Base-by-base conservation (phyloP, 1,284 basidiomycete genomes). In the Gastroboletus turbinatus region DNA sequence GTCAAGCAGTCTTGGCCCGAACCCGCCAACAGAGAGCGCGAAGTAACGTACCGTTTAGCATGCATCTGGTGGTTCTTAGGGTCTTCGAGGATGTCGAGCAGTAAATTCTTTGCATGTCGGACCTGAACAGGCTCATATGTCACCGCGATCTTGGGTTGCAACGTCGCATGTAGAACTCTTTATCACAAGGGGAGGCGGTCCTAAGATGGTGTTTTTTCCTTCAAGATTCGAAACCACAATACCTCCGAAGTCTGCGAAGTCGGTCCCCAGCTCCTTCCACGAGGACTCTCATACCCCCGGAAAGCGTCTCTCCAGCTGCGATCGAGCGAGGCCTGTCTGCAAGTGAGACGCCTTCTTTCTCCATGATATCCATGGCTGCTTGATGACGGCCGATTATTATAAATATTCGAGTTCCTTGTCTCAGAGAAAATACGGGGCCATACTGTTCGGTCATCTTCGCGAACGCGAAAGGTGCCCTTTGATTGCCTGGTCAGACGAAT, bases 31-130 rank as follows among this genome's bases (percentile, higher is more conserved):
- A 9, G 2, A 32, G 5, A n/a, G 11, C 5, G 17, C 7, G 11
- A 46, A 35, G 9, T 4, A n/a, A 5, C 39, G 10, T 57, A 80
- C 83, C 78, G 72, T 58, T 76, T 79, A 0, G 77, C 76, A 56
- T 86, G 84, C 25, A 76, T 72, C 58, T 82, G 77, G 63, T 84
- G 82, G 17, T 68, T 66, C 0, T 73, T 66, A 0, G 84, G 83
- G 10, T 75, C 64, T 0, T 74, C 68, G 5, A 85, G 60, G 33
- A 85, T 74, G 59, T 86, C 83, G 4, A 82, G 60, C 17, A 85
- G 68, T 35, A 82, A 73, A 46, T 77, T 73, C 46, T 75, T 74
- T 4, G 83, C 82, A 29, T 77, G 75, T 16, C 60, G 63, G 60
- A 75, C 71, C 47, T 85, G 75, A 0, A 81, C 68, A 0, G 78